Evolutionary conservation across 1,284 basidiomycete genomes (phyloP).

Genomic region (Trichosporon inkin): DNA sequence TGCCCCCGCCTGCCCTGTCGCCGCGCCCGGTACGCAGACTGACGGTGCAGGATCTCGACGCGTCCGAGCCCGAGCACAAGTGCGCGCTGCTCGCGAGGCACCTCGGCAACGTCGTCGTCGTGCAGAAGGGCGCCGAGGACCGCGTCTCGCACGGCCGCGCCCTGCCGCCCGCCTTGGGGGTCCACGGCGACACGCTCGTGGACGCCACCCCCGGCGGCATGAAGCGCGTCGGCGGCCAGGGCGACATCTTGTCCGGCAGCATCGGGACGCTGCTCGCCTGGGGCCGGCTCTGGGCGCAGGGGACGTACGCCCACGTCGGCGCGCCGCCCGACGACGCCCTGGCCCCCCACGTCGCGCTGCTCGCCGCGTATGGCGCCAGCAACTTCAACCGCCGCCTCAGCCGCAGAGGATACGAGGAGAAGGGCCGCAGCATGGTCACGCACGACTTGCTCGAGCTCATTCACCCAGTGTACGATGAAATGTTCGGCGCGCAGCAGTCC

Average conservation of each 20-base stretch:
- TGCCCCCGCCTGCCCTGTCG: not conserved
- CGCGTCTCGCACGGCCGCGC: slow-evolving; percentile 51
- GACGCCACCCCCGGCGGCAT: slow-evolving; percentile 61
- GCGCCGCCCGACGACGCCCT: slow-evolving; percentile 56
- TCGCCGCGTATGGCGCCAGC: slow-evolving; percentile 83
- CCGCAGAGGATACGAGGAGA: slow-evolving; percentile 65
- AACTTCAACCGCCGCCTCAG: slow-evolving; percentile 82
- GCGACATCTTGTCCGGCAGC: slow-evolving; percentile 83
- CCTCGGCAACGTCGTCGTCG: slow-evolving; percentile 80
- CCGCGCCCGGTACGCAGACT: not conserved
- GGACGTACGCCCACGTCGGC: slow-evolving; percentile 59
- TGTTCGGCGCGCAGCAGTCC: slow-evolving; percentile 56
- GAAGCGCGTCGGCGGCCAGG: slow-evolving; percentile 93
- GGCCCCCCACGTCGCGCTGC: slow-evolving; percentile 62
- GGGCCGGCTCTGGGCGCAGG: slow-evolving; percentile 85
- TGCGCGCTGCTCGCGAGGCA: slow-evolving; percentile 63
- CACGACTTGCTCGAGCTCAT: slow-evolving; percentile 80
- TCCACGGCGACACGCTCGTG: slow-evolving; percentile 18
- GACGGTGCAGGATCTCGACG: slow-evolving; percentile 52
- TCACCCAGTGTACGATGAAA: slow-evolving; percentile 65
- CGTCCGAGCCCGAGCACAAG: slow-evolving; percentile 53
- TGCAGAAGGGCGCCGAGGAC: slow-evolving; percentile 80
- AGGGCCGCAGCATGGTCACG: slow-evolving; percentile 79
- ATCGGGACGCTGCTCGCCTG: slow-evolving; percentile 88
- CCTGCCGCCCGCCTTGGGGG: slow-evolving; percentile 25